Conservation (phyloP, 768 basidiomycete species). For the Tricholoma furcatifolium region DNA sequence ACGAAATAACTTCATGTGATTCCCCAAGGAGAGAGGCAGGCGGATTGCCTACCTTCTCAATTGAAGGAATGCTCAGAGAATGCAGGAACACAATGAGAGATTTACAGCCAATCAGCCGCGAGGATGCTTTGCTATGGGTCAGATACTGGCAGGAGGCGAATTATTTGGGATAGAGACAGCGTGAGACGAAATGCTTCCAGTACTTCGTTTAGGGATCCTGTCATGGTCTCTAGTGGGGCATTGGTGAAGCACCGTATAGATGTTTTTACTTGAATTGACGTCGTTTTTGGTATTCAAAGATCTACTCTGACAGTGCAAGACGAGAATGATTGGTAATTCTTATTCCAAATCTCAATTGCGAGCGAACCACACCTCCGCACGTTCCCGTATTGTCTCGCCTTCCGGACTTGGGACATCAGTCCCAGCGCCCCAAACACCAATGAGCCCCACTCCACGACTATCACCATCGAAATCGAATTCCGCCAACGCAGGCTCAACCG, state of each 20-base stretch:
- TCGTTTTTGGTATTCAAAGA: too few species aligned
- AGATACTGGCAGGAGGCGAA: background rate
- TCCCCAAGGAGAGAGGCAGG: background rate
- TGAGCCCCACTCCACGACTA: background rate
- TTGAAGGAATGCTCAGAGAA: background rate
- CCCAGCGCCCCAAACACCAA: constrained; percentile 19
- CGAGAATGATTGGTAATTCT: too few species aligned
- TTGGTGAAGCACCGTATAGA: too few species aligned
- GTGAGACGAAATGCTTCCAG: too few species aligned
- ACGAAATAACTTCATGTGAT: background rate
- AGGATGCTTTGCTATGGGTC: constrained; percentile 1
- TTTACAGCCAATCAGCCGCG: background rate
- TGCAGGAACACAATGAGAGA: background rate
- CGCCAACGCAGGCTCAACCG: background rate
- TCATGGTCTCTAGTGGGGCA: too few species aligned
- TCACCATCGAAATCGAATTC: background rate
- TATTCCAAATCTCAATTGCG: background rate
- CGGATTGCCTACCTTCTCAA: background rate
- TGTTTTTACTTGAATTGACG: too few species aligned
- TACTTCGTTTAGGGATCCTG: too few species aligned
- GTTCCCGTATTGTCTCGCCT: constrained; percentile 20
- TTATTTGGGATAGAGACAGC: constrained; percentile 1
- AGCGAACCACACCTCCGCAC: constrained; percentile 25
- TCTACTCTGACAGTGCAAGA: too few species aligned
- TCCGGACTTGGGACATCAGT: constrained; percentile 14